A percentile compares a stretch with the other conserved stretches of the same genome.
Evolutionary conservation across 495 filamentous ascomycete species (phyloP).

Genomic region (Podospora pseudopauciseta): DNA sequence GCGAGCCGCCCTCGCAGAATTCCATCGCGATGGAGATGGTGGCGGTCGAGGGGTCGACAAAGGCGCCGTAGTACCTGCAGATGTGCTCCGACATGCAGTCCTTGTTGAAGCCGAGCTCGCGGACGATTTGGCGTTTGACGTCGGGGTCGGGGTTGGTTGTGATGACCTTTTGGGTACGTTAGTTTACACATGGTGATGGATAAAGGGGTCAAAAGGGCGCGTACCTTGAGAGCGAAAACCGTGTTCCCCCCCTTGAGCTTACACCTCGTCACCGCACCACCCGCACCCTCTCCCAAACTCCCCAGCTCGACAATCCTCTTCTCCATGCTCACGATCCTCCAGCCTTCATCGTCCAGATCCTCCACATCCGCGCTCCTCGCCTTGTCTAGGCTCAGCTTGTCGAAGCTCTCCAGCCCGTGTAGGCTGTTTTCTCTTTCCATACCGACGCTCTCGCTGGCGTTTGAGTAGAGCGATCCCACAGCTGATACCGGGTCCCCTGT

Average conservation of each 20-base stretch:
- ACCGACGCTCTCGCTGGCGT: slow-evolving; percentile 59
- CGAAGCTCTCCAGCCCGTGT: slow-evolving; percentile 63
- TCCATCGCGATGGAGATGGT: slow-evolving; percentile 99
- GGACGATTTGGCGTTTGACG: slow-evolving; percentile 95
- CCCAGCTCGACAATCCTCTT: slow-evolving; percentile 85
- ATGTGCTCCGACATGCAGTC: slow-evolving; percentile 91
- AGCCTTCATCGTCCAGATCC: slow-evolving; percentile 89
- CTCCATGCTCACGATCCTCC: slow-evolving; percentile 86
- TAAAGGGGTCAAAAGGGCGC: slow-evolving; percentile 19
- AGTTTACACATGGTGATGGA: slow-evolving; percentile 23
- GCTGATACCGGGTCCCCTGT: slow-evolving; percentile 86
- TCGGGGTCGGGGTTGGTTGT: slow-evolving; percentile 97
- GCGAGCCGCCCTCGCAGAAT: slow-evolving; percentile 92
- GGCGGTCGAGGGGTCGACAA: slow-evolving; percentile 84
- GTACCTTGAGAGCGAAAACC: slow-evolving; percentile 92
- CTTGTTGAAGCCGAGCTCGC: slow-evolving; percentile 96
- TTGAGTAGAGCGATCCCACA: slow-evolving; percentile 78
- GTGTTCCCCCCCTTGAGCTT: slow-evolving; percentile 86
- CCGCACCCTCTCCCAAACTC: slow-evolving; percentile 89
- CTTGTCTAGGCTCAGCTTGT: slow-evolving; percentile 72
- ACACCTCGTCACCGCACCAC: slow-evolving; percentile 90
- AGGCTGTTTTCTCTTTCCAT: slow-evolving; percentile 76
- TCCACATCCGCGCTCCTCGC: slow-evolving; percentile 82
- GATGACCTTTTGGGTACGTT: slow-evolving; percentile 64
- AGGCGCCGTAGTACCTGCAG: slow-evolving; percentile 94